phyloP scores from a whole-genome alignment of 2,329 filamentous ascomycete genomes.

The Fusarium nanum region DNA sequence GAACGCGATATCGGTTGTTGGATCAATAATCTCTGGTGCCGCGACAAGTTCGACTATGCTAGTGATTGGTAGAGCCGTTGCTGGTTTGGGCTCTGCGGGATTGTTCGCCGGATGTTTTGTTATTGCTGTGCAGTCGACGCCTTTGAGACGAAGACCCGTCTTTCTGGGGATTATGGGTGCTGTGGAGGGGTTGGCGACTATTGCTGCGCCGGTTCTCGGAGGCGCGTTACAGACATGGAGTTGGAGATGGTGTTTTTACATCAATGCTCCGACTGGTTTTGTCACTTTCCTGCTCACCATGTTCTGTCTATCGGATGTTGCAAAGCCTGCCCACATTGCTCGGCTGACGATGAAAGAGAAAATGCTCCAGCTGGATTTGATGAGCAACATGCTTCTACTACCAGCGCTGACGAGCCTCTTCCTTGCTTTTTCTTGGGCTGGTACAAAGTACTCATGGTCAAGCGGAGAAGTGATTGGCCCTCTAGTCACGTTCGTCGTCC shows the following conservation, averaged over 20 bases:
- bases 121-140: neutral
- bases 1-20: conserved; percentile 57
- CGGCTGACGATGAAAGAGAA: neutral
- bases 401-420: conserved; percentile 57
- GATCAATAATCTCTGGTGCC: conserved; percentile 58
- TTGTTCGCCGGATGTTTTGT: conserved; percentile 52
- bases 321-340: neutral
- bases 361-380: conserved; percentile 23
- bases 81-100: conserved; percentile 57
- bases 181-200: conserved; percentile 29
- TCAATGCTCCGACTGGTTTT: conserved; percentile 46
- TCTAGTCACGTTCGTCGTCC: neutral
- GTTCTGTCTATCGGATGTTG: neutral
- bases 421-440: conserved; percentile 61
- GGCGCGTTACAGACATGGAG: conserved; percentile 46
- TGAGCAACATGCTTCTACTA: conserved; percentile 44
- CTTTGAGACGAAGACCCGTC: neutral
- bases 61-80: conserved; percentile 59
- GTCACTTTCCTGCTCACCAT: conserved; percentile 13
- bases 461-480: conserved; percentile 49
- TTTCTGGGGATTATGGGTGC: conserved; percentile 28
- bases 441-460: conserved; percentile 47
- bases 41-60: conserved; percentile 56
- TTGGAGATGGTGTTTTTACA: conserved; percentile 53
- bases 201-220: conserved; percentile 44